Base-by-base conservation (phyloP, 768 basidiomycete species). In the Rhodotorula toruloides region DNA sequence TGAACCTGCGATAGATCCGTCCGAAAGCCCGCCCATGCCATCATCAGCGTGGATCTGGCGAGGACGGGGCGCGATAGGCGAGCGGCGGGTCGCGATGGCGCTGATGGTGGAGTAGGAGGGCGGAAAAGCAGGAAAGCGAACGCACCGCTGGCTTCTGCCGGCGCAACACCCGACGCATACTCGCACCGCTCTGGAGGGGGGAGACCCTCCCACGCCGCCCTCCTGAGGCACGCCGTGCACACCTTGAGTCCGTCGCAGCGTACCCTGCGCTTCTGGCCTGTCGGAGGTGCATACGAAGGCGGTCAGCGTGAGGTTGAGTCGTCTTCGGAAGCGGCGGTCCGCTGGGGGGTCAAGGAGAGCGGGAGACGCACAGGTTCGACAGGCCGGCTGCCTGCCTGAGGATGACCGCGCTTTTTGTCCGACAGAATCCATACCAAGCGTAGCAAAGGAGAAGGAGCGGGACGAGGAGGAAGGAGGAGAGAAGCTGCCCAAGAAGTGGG, bases 161-260 rank as follows among this genome's bases (percentile, higher is more conserved):
- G 27, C 58, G 65, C 2, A 48, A 19, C 29, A 6, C 65, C 59
- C 14, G 47, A 54, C 6, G 49, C 59, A 54, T 61, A 67, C 27
- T 47, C 47, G 55, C 65, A 67, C 36, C 14, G 22, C 1, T n/a
- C 19, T 13, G 66, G 66, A 17, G 61, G 50, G 2, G 66, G 66
- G 1, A 46, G 31, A 0, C 66, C 66, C 29, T 58, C 50, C 66
- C 66, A 67, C 29, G 66, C 66, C 31, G 66, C 66, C 7, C 58
- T 58, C 3, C 66, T 44, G 25, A 57, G 29, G 43, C 66, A 67
- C 16, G 66, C 60, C 19, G 44, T n/a, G 46, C 66, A 67, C 9
- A 61, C 55, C 13, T 37, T 50, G 4, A 55, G 55, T 6, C 66
- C 66, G 29, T 46, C 44, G 49, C 66, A 67, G 16, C 39, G 39